These are phyloP conservation scores for Ogataea ganodermae DNA, from an alignment of 805 yeast genomes.

Conservation along the genomic window DNA sequence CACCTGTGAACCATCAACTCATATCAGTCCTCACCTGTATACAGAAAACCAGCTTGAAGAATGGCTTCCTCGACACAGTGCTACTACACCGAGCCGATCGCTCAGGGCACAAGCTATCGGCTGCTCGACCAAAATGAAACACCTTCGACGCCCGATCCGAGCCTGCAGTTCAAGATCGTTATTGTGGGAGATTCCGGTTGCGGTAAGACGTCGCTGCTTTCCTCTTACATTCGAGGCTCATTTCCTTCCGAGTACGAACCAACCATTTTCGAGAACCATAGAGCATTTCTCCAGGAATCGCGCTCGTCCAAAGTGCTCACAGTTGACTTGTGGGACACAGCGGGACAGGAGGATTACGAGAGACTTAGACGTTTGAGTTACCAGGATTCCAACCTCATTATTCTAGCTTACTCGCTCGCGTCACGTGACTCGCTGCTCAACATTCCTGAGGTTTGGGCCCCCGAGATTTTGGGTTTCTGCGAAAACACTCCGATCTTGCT, in stretches of 20 bases:
- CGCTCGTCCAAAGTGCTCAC: conserved; percentile 83
- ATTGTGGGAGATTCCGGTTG: conserved; percentile 99
- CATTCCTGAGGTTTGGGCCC: conserved; percentile 81
- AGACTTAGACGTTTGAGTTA: conserved; percentile 83
- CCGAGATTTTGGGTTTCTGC: conserved; percentile 82
- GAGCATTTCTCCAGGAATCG: conserved; percentile 90
- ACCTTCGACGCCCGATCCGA: conserved; percentile 37
- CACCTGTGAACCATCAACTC: neutral
- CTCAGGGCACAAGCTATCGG: conserved; percentile 26
- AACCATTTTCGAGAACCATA: conserved; percentile 93
- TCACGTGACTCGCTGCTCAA: conserved; percentile 64
- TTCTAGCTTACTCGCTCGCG: conserved; percentile 76
- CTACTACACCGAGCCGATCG: conserved; percentile 23
- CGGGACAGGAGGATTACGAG: conserved; percentile 92
- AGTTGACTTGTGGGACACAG: conserved; percentile 92
- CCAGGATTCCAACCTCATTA: conserved; percentile 75
- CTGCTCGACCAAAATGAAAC: conserved; percentile 24
- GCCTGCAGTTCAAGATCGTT: conserved; percentile 48
- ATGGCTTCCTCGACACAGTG: conserved; percentile 7
- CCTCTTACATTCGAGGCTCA: conserved; percentile 92
- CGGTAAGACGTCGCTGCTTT: conserved; percentile 93
- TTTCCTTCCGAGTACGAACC: conserved; percentile 98
- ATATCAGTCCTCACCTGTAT: neutral
- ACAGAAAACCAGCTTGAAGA: neutral
- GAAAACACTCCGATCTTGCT: conserved; percentile 75